Evolutionary conservation across 1,284 basidiomycete genomes (phyloP), one percentile per base, ranked within the genome.

Genomic region (Phaffia rhodozyma): DNA sequence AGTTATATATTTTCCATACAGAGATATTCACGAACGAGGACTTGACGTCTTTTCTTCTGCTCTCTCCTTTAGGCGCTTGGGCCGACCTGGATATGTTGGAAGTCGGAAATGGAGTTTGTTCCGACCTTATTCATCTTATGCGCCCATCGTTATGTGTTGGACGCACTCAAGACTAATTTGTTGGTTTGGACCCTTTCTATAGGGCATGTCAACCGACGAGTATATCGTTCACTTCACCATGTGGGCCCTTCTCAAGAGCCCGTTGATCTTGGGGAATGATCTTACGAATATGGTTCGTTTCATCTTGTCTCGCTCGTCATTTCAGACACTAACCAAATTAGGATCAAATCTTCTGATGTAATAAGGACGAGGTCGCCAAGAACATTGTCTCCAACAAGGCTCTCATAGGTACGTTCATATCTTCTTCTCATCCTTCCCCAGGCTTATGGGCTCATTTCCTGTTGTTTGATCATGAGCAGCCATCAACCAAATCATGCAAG

Each of bases 231-330:
- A 65, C 48, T 57, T 65, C 23, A 47, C 30, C 13, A 38, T 62
- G 18, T 63, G 62, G 62, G 50, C 56, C 32, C 56, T 58, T 16
- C 60, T 70, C 49, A 74, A 74, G 67, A 67, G 65, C 3, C 70
- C 73, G 2, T 64, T 75, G 32, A 72, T 74, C 55, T 66, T 75
- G 27, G 72, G 71, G 21, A 71, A 71, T 48, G 71, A 73, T 60
- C 61, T 73, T 1, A 64, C 67, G 9, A 63, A 58, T 25, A 71
- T 70, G 64, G 62, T 50, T 52, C 53, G 34, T 49, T 7, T 18
- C 25, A 43, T 43, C 38, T 43, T 60, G n/a, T 32, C 6, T 1
- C 4, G 43, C 25, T 53, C 7, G 32, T 30, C 6, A 56, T 38
- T 21, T 23, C 7, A 16, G 38, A 18, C 48, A n/a, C 20, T 32